Percentiles rank a stretch among this genome's conserved stretches.
These are phyloP conservation scores for Tolypocladium album DNA, from an alignment of 2,329 filamentous ascomycete genomes.

Conservation along the genomic window DNA sequence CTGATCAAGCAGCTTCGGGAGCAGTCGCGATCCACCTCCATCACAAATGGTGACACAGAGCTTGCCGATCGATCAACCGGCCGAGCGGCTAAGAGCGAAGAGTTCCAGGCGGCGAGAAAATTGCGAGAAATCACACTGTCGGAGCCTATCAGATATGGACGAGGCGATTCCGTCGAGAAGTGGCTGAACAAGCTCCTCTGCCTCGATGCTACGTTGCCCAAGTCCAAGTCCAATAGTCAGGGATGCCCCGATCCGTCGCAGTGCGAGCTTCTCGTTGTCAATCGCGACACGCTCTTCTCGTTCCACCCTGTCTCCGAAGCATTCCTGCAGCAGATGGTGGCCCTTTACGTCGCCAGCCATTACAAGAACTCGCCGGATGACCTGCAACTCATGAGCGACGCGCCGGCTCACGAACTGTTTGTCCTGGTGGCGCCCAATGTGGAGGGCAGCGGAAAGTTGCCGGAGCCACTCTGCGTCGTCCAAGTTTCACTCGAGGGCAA, in stretches of 20 bases:
- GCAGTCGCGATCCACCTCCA: slow-evolving; percentile 62
- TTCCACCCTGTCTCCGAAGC: slow-evolving; percentile 96
- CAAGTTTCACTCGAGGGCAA: slow-evolving; percentile 91
- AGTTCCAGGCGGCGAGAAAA: slow-evolving; percentile 59
- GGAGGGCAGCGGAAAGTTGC: slow-evolving; percentile 66
- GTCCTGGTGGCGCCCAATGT: slow-evolving; percentile 82
- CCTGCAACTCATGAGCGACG: slow-evolving; percentile 96
- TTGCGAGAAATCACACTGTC: slow-evolving; percentile 85
- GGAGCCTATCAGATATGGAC: slow-evolving; percentile 89
- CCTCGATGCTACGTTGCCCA: slow-evolving; percentile 82
- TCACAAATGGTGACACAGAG: slow-evolving; percentile 47
- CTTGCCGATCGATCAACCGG: slow-evolving; percentile 73
- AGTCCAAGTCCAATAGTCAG: slow-evolving; percentile 57
- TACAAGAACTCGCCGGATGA: slow-evolving; percentile 99
- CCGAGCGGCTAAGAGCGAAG: slow-evolving; percentile 53
- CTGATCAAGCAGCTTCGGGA: slow-evolving; percentile 94
- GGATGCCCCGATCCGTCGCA: slow-evolving; percentile 84
- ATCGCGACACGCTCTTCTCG: slow-evolving; percentile 94
- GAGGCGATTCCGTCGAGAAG: slow-evolving; percentile 84
- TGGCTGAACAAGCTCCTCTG: slow-evolving; percentile 95
- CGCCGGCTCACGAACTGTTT: slow-evolving; percentile 90
- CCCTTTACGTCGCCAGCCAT: slow-evolving; percentile 90
- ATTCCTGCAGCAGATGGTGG: slow-evolving; percentile 97
- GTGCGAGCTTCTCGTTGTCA: slow-evolving; percentile 88
- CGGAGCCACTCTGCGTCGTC: slow-evolving; percentile 88